A percentile compares a stretch with the other conserved stretches of the same genome.
Conservation (phyloP, 139 green algal species). For the Klebsormidium nitens region DNA sequence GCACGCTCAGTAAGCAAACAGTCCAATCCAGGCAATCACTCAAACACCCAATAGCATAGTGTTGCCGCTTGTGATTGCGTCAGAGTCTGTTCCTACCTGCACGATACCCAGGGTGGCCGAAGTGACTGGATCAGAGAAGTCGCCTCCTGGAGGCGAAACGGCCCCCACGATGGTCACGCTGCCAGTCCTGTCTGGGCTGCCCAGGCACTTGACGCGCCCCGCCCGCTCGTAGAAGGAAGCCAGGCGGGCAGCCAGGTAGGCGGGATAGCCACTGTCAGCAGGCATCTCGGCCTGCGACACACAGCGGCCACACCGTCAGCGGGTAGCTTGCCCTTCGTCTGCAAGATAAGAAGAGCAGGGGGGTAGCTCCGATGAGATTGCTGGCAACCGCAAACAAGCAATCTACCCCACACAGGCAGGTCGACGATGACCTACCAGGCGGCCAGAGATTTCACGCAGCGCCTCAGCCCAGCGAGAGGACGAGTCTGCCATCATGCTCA, state of each 20-base stretch:
- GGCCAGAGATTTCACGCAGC: constrained; percentile 96
- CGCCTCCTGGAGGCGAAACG: constrained; percentile 92
- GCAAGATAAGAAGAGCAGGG: too few relatives aligned
- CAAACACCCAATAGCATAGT: too few relatives aligned
- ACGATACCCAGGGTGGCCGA: constrained; percentile 96
- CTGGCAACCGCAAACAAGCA: too few relatives aligned
- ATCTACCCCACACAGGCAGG: background rate
- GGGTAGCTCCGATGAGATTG: too few relatives aligned
- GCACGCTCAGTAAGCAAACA: constrained; percentile 24
- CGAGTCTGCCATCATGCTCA: constrained; percentile 98
- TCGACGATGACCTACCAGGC: constrained; percentile 50
- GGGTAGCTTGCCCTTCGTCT: too few relatives aligned
- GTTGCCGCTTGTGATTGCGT: too few relatives aligned
- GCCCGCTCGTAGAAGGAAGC: constrained; percentile 98
- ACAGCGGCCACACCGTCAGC: background rate
- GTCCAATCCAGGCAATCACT: too few relatives aligned
- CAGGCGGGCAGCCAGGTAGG: constrained; percentile 64
- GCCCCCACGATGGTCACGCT: constrained; percentile 97
- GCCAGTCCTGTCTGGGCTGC: constrained; percentile 82
- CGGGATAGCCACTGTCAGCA: constrained; percentile 79
- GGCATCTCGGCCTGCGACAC: constrained; percentile 87
- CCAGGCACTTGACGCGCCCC: constrained; percentile 88
- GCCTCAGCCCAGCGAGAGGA: constrained; percentile 97
- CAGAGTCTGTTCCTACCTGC: too few relatives aligned
- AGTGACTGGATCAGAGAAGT: constrained; percentile 98